phyloP scores from a whole-genome alignment of 2,329 filamentous ascomycete species.

The Aspergillus intermedius region DNA sequence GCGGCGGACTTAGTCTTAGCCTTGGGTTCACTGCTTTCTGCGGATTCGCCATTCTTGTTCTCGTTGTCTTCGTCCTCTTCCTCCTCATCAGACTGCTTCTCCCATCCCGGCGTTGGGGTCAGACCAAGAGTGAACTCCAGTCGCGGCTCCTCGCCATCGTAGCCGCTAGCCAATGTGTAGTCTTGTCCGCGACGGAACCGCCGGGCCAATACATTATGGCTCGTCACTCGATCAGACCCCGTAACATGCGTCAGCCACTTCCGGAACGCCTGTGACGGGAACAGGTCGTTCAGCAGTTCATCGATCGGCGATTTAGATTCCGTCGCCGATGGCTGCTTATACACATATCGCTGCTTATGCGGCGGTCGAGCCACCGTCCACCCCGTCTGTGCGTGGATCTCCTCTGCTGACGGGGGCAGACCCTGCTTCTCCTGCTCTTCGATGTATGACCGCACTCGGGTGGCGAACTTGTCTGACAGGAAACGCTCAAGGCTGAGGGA shows the following conservation, averaged over 20 bases:
- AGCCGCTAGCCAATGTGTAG: constrained; percentile 86
- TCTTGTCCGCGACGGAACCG: constrained; percentile 82
- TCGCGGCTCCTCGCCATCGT: constrained; percentile 63
- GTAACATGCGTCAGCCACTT: constrained; percentile 86
- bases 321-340: constrained; percentile 52
- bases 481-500: constrained; percentile 77
- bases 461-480: constrained; percentile 69
- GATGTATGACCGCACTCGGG: constrained; percentile 64
- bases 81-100: constrained; percentile 57
- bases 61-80: constrained; percentile 42
- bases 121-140: constrained; percentile 83
- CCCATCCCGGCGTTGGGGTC: constrained; percentile 82
- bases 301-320: constrained; percentile 49
- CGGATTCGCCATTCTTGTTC: constrained; percentile 29
- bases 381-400: constrained; percentile 52
- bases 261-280: constrained; percentile 79
- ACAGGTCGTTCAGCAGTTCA: constrained; percentile 71
- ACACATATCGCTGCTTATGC: constrained; percentile 91
- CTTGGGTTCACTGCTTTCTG: constrained; percentile 23
- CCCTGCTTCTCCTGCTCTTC: constrained; percentile 55
- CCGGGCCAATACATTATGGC: constrained; percentile 71
- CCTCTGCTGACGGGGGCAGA: constrained; percentile 37
- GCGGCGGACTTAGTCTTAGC: constrained; percentile 27
- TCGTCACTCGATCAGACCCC: constrained; percentile 58
- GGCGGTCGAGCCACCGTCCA: constrained; percentile 81